phyloP scores from a whole-genome alignment of 192 early-diverging fungal species.

The Dimargaris verticillata region DNA sequence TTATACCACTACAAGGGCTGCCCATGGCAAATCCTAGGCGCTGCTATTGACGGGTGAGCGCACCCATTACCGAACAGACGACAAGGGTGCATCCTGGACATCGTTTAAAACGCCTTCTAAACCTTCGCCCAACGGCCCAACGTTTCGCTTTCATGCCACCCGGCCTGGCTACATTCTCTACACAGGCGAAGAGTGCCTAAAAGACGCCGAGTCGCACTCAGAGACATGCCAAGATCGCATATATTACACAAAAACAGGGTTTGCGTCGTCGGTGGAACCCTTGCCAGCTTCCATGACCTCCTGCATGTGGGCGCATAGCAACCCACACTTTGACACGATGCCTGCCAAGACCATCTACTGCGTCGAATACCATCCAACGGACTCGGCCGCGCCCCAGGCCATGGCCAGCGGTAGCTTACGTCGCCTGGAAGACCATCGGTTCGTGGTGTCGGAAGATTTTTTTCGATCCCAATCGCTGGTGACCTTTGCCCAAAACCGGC shows the following conservation, averaged over 20 bases:
- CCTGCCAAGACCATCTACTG: constrained; percentile 9
- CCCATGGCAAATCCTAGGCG: constrained; percentile 20
- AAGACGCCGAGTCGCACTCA: constrained; percentile 21
- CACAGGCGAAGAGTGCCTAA: constrained; percentile 33
- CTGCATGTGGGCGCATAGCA: constrained; percentile 38
- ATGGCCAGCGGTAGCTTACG: constrained; percentile 13
- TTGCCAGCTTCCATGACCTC: constrained; percentile 35
- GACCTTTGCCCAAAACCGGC: constrained; percentile 34
- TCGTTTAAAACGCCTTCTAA: constrained; percentile 25
- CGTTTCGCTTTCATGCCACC: constrained; percentile 52
- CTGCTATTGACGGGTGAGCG: constrained; percentile 31
- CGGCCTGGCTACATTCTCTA: constrained; percentile 48
- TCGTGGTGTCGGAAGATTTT: constrained; percentile 64
- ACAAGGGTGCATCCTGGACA: constrained; percentile 41
- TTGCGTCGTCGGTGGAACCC: constrained; percentile 32
- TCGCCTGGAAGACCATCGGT: constrained; percentile 22
- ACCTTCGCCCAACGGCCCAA: constrained; percentile 17
- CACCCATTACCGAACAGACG: constrained; percentile 40
- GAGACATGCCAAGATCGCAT: constrained; percentile 42
- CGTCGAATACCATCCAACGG: constrained; percentile 1
- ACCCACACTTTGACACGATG: constrained; percentile 1
- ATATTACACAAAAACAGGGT: constrained; percentile 52
- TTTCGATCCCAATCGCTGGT: constrained; percentile 39
- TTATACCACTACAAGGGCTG: neutral
- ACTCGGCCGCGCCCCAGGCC: constrained; percentile 15